A percentile compares a stretch with the other conserved stretches of the same genome.
Conservation (phyloP, 2,329 filamentous ascomycete species). For the Rosellinia necatrix region DNA sequence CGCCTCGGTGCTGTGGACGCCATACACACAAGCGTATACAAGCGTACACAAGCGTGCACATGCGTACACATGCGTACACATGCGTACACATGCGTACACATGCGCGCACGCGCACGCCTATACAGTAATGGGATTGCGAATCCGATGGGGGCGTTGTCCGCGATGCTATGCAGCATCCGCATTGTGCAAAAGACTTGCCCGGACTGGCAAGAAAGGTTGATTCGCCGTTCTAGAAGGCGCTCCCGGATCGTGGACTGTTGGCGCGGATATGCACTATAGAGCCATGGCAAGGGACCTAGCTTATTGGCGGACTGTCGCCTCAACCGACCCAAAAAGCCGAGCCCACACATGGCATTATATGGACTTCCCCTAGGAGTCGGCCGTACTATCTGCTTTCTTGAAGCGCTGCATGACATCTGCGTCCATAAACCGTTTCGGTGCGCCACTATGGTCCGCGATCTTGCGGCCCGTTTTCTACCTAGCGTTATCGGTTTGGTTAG, state of each 20-base stretch:
- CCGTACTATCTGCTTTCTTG: constrained; percentile 6
- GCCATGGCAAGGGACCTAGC: not conserved
- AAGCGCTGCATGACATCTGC: constrained; percentile 1
- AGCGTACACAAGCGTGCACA: not conserved
- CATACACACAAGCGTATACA: not conserved
- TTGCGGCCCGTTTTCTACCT: constrained; percentile 1
- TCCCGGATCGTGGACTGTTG: constrained; percentile 5
- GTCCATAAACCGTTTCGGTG: constrained; percentile 11
- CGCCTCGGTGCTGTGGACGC: not conserved
- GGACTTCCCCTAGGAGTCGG: constrained; percentile 15
- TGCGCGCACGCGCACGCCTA: not conserved
- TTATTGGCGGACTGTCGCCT: constrained; percentile 22
- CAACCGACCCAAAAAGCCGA: constrained; percentile 7
- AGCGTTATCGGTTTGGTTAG: constrained; percentile 10
- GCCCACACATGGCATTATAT: constrained; percentile 9
- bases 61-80: not conserved
- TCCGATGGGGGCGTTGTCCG: not conserved
- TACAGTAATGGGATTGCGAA: too few species aligned
- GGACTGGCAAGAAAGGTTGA: constrained; percentile 8
- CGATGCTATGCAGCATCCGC: constrained; percentile 3
- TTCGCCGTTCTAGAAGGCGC: constrained; percentile 1
- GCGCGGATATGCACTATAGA: constrained; percentile 8
- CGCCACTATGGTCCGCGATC: not conserved
- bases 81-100: not conserved
- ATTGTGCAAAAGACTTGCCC: constrained; percentile 10